Percentiles rank a stretch among this genome's conserved stretches.
Evolutionary conservation across 1,139 yeast species (phyloP).

Genomic region (Suhomyces yuchorum): DNA sequence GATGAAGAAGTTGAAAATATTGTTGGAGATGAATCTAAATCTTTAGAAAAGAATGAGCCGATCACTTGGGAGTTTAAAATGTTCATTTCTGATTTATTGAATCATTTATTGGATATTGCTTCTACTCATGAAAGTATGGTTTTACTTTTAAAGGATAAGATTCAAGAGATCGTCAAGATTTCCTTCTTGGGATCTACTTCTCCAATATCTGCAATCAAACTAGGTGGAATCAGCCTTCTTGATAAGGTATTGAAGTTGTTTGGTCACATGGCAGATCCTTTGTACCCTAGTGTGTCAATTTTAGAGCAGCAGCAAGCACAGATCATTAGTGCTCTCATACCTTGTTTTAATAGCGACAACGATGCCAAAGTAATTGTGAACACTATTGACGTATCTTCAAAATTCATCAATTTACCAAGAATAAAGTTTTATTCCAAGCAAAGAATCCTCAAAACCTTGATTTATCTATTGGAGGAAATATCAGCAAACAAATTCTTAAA

Average conservation of each 20-base stretch:
- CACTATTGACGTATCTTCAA: constrained; percentile 80
- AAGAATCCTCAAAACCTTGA: constrained; percentile 69
- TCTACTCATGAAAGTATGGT: constrained; percentile 42
- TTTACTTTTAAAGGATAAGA: constrained; percentile 47
- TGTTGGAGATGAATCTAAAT: constrained; percentile 34
- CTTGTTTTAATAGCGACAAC: constrained; percentile 79
- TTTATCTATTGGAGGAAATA: constrained; percentile 66
- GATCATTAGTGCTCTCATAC: constrained; percentile 84
- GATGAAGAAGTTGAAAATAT: constrained; percentile 52
- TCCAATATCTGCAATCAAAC: constrained; percentile 59
- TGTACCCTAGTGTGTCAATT: constrained; percentile 69
- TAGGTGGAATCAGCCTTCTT: constrained; percentile 67
- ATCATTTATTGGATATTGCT: constrained; percentile 49
- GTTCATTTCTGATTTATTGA: constrained; percentile 61
- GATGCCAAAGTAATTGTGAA: constrained; percentile 73
- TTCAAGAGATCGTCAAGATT: constrained; percentile 76
- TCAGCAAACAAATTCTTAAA: constrained; percentile 46
- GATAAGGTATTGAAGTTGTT: constrained; percentile 42
- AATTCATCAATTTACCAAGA: constrained; percentile 58
- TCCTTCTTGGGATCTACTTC: constrained; percentile 85
- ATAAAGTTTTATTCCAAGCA: constrained; percentile 51
- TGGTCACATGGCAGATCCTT: constrained; percentile 69
- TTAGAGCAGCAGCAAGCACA: constrained; percentile 95
- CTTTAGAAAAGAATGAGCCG: constrained; percentile 56
- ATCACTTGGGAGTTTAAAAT: constrained; percentile 70